Base-by-base conservation (phyloP, 208 protist genomes). In the Wallacemonas sp. region DNA sequence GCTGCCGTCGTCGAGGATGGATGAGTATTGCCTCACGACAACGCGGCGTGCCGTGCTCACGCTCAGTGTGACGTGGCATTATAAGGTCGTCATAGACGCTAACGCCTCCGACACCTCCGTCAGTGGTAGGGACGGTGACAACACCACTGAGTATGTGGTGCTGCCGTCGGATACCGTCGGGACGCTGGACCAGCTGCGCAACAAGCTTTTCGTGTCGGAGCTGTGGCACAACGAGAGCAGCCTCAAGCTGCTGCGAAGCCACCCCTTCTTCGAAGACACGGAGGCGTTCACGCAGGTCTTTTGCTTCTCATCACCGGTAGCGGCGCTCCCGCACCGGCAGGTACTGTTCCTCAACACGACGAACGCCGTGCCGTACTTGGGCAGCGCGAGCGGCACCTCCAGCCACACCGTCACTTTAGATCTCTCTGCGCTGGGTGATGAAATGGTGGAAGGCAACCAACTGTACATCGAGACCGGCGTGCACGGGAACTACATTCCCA, bases 391-490 rank as follows among this genome's bases (percentile, higher is more conserved):
- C 32, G 78, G 73, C 30, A 52, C 42, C 27, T 55, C 73, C 3
- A 36, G 58, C 2, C 68, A 83, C 53, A 68, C 33, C 0, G 36
- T 83, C 15, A 45, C 38, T 30, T 32, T 70, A 24, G 54, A 84
- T 32, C 55, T 89, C 21, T 46, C 61, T 24, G 42, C 10, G 2
- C 36, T 89, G 10, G 42, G 53, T 1, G 71, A 81, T 34, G 62
- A 60, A 0, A 77, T 73, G 30, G 37, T 89, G 19, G 72, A 81
- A 19, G 77, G 71, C 37, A 63, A 68, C 19, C 76, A 71, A 27
- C 66, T 89, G 61, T 89, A 86, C 69, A 66, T 85, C 52, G 83
- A 89, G 45, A 60, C 67, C 15, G 83, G 83, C 0, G 52, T 83
- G 15, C 54, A 33, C 15, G 65, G 73, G 33, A 29, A 24, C n/a